Conservation (phyloP, 2,329 filamentous ascomycete species). For the Fusarium odoratissimum region DNA sequence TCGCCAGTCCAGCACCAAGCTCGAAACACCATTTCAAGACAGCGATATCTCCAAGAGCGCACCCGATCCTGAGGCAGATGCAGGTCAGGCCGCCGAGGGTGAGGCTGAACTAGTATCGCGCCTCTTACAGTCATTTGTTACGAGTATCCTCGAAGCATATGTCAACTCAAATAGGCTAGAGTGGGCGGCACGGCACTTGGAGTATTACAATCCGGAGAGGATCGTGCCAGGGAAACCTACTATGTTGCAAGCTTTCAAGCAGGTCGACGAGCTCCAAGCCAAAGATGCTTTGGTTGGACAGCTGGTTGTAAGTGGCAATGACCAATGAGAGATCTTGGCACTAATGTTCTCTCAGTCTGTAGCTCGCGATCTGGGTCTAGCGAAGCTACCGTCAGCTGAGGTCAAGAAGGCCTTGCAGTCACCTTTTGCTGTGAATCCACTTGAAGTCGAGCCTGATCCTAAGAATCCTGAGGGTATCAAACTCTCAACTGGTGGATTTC, state of each 20-base stretch:
- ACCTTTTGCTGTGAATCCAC: constrained; percentile 57
- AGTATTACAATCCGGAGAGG: constrained; percentile 74
- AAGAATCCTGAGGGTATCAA: constrained; percentile 63
- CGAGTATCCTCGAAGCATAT: constrained; percentile 80
- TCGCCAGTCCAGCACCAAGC: constrained; percentile 67
- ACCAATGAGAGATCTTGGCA: not conserved
- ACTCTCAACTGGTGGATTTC: constrained; percentile 68
- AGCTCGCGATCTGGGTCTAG: constrained; percentile 70
- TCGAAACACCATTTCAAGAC: constrained; percentile 66
- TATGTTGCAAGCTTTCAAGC: constrained; percentile 71
- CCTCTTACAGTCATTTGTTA: constrained; percentile 81
- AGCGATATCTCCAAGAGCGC: constrained; percentile 66
- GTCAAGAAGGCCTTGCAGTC: constrained; percentile 59
- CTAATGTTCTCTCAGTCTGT: constrained; percentile 62
- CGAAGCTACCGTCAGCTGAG: constrained; percentile 57
- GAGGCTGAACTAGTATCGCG: constrained; percentile 72
- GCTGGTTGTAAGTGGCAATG: constrained; percentile 66
- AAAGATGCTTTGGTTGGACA: constrained; percentile 77
- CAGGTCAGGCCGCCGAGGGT: constrained; percentile 55
- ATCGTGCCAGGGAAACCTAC: constrained; percentile 71
- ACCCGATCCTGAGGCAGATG: constrained; percentile 69
- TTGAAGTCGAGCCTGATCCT: constrained; percentile 59
- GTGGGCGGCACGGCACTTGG: constrained; percentile 74
- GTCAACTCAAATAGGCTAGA: constrained; percentile 70
- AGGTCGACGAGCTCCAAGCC: constrained; percentile 69